phyloP scores from a whole-genome alignment of 2,329 filamentous ascomycete genomes.

The Monosporascus sp. region DNA sequence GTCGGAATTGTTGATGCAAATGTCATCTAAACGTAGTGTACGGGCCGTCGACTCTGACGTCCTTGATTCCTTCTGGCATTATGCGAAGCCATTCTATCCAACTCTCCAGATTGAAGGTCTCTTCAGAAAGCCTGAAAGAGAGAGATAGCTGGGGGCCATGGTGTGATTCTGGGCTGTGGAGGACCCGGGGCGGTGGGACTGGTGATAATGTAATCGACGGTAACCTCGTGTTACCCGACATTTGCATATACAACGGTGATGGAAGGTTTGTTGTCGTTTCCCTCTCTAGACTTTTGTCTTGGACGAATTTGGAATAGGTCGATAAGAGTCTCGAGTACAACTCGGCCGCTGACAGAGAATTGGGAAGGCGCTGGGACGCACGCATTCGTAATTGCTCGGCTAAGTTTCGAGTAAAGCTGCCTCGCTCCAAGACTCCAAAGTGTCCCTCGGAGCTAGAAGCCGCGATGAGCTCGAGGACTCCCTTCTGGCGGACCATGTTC shows the following conservation, averaged over 20 bases:
- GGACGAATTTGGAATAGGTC: slow-evolving; percentile 45
- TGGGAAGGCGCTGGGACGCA: slow-evolving; percentile 35
- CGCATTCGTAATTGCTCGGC: slow-evolving; percentile 44
- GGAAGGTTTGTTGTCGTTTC: slow-evolving; percentile 44
- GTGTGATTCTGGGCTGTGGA: slow-evolving; percentile 32
- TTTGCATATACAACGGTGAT: slow-evolving; percentile 50
- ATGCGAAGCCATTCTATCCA: slow-evolving; percentile 55
- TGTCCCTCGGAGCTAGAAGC: slow-evolving; percentile 50
- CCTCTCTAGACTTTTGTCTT: slow-evolving; percentile 42
- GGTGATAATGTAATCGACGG: slow-evolving; percentile 53
- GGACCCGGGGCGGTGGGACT: slow-evolving; percentile 34
- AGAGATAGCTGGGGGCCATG: slow-evolving; percentile 41
- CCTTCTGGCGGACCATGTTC: slow-evolving; percentile 44
- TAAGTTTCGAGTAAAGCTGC: slow-evolving; percentile 46
- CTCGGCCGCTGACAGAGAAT: slow-evolving; percentile 45
- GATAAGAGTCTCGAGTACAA: slow-evolving; percentile 49
- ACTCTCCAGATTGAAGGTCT: slow-evolving; percentile 44
- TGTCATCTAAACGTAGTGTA: slow-evolving; percentile 36
- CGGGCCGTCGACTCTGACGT: slow-evolving; percentile 50
- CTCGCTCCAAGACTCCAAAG: slow-evolving; percentile 39
- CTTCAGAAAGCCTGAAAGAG: slow-evolving; percentile 45
- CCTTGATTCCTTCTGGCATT: slow-evolving; percentile 51
- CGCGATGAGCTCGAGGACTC: slow-evolving; percentile 51
- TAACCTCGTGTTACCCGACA: slow-evolving; percentile 46
- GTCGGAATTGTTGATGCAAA: not conserved